These are phyloP conservation scores for Ceratocystis huliohia DNA, from an alignment of 2,329 filamentous ascomycete species.

Conservation along the genomic window DNA sequence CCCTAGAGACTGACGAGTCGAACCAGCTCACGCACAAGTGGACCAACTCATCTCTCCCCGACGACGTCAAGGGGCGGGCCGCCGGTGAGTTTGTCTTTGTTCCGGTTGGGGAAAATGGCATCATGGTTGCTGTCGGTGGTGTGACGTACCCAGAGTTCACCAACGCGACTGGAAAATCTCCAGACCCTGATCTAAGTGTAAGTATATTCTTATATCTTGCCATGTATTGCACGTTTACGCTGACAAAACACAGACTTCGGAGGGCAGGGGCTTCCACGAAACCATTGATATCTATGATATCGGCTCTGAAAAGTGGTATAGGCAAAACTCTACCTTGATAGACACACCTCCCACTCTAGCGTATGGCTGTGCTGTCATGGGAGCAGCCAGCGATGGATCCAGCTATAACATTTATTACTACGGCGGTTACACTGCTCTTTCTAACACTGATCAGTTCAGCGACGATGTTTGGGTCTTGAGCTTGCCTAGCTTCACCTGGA, in stretches of 20 bases:
- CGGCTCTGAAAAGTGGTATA: slow-evolving; percentile 51
- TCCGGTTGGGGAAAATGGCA: slow-evolving; percentile 62
- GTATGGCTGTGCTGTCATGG: slow-evolving; percentile 62
- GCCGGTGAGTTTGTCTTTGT: slow-evolving; percentile 60
- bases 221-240: neutral
- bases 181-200: neutral
- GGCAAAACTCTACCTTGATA: slow-evolving; percentile 46
- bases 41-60: slow-evolving; percentile 43
- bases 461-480: slow-evolving; percentile 74
- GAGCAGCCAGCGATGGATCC: slow-evolving; percentile 55
- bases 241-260: slow-evolving; percentile 27
- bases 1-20: slow-evolving; percentile 42
- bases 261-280: slow-evolving; percentile 58
- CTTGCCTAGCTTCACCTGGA: slow-evolving; percentile 71
- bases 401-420: slow-evolving; percentile 80
- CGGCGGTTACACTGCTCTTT: slow-evolving; percentile 54
- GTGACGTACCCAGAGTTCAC: slow-evolving; percentile 43
- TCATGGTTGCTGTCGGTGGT: slow-evolving; percentile 65
- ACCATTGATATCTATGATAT: slow-evolving; percentile 69
- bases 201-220: neutral
- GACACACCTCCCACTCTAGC: slow-evolving; percentile 44
- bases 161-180: slow-evolving; percentile 31
- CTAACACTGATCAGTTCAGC: slow-evolving; percentile 29
- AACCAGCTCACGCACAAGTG: slow-evolving; percentile 39
- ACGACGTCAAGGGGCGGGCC: slow-evolving; percentile 40